Conservation (phyloP, 2,329 filamentous ascomycete species). For the Fusarium tjaetaba region DNA sequence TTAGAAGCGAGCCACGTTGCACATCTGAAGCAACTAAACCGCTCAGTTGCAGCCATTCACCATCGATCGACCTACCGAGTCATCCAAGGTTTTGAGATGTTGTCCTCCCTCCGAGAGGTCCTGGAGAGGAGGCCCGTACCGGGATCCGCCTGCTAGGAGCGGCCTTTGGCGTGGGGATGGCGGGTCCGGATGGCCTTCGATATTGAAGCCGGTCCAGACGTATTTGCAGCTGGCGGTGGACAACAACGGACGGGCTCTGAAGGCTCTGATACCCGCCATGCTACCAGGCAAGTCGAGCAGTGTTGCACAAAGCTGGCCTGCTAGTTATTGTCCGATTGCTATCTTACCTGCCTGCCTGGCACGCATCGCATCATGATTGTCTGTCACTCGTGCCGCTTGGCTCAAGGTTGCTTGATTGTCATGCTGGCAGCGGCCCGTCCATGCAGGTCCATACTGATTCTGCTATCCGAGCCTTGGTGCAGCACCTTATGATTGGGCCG, state of each 20-base stretch:
- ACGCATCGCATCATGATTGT: constrained; percentile 7
- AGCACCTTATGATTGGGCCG: constrained; percentile 42
- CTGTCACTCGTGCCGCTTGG: constrained; percentile 23
- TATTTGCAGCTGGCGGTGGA: constrained; percentile 25
- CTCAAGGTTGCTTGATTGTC: constrained; percentile 16
- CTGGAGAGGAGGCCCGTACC: constrained; percentile 34
- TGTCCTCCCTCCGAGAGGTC: constrained; percentile 19
- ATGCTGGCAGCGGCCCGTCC: constrained; percentile 38
- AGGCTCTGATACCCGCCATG: constrained; percentile 1
- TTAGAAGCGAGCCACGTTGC: constrained; percentile 50
- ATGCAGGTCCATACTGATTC: constrained; percentile 37
- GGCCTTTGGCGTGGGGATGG: constrained; percentile 33
- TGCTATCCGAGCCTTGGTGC: constrained; percentile 13
- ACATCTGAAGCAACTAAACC: constrained; percentile 45
- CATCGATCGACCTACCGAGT: constrained; percentile 21
- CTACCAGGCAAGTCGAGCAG: neutral
- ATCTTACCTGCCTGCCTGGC: constrained; percentile 3
- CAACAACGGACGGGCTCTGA: neutral
- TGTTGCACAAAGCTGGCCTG: neutral
- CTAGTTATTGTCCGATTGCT: neutral
- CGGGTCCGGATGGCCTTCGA: constrained; percentile 20
- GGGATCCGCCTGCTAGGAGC: constrained; percentile 31
- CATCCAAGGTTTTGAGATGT: constrained; percentile 36
- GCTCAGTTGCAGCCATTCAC: constrained; percentile 42
- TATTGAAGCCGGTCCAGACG: constrained; percentile 6